A percentile compares a stretch with the other conserved stretches of the same genome.
Evolutionary conservation across 148 eudicot species (phyloP).

Genomic region (Selenicereus undatus): DNA sequence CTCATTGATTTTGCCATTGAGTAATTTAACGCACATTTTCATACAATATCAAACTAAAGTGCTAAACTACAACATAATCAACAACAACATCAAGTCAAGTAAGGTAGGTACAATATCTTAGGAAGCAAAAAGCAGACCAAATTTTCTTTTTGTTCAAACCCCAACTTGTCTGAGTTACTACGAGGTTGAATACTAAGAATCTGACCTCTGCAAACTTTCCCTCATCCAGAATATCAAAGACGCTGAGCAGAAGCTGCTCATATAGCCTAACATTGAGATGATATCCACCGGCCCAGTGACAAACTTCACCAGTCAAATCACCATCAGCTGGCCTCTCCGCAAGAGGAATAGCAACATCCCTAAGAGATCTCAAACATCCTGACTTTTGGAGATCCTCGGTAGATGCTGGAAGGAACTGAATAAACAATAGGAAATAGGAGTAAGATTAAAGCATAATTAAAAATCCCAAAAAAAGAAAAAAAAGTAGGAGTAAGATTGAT

Average conservation of each 20-base stretch:
- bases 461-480: background rate
- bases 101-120: background rate
- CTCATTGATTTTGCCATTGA: background rate
- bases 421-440: background rate
- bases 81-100: too few species aligned
- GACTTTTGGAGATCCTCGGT: conserved; percentile 83
- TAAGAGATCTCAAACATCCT: conserved; percentile 82
- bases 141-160: background rate
- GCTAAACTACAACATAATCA: too few species aligned
- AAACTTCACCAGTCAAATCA: conserved; percentile 95
- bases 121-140: background rate
- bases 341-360: conserved; percentile 77
- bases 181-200: background rate
- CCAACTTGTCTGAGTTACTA: conserved; percentile 3
- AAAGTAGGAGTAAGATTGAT: background rate
- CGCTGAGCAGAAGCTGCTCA: conserved; percentile 90
- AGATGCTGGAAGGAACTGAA: conserved; percentile 80
- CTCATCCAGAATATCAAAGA: conserved; percentile 93
- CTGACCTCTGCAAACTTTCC: conserved; percentile 96
- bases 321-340: conserved; percentile 99
- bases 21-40: background rate
- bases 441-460: conserved; percentile 4
- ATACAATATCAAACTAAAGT: too few species aligned
- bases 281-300: conserved; percentile 99
- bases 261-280: conserved; percentile 91